Evolutionary conservation across 1,139 yeast genomes (phyloP), one percentile per base, ranked within the genome.

Genomic region (Blastobotrys serpentis): DNA sequence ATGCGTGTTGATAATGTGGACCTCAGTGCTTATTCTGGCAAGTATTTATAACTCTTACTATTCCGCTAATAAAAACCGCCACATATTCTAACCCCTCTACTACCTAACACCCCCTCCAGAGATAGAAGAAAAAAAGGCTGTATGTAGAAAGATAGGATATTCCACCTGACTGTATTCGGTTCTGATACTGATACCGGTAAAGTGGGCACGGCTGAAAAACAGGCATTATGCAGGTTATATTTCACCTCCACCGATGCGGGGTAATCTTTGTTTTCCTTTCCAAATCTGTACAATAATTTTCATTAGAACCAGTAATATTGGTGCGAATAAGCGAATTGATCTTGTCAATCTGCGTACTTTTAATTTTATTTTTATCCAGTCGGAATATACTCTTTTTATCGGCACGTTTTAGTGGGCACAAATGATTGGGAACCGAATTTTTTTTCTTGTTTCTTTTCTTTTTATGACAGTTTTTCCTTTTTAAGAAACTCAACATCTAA

Each of bases 71-170:
- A 4, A 4, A 7, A 29, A 11, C 32, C n/a, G 4, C 32, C 32
- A 4, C 7, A 29, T 29, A 4, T 10, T 11, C 7, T 29, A 7
- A 29, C 32, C 32, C 32, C 32, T 7, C 32, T 6, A 29, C n/a
- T n/a, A n/a, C n/a, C n/a, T n/a, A n/a, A n/a, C n/a, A n/a, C n/a
- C n/a, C n/a, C n/a, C n/a, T n/a, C n/a, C n/a, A n/a, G n/a, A n/a
- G n/a, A n/a, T n/a, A n/a, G n/a, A n/a, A n/a, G 13, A 29, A 29
- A 29, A 29, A 29, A 29, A 29, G 32, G 32, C 32, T 29, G n/a
- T 29, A 29, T 29, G 32, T 29, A 11, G 13, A 11, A 4, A 23
- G 26, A 23, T 23, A 23, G 10, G n/a, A n/a, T n/a, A n/a, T n/a
- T n/a, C n/a, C n/a, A n/a, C n/a, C n/a, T n/a, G n/a, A n/a, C n/a